Conservation (phyloP, 2,329 filamentous ascomycete genomes). For the Knufia fluminis region DNA sequence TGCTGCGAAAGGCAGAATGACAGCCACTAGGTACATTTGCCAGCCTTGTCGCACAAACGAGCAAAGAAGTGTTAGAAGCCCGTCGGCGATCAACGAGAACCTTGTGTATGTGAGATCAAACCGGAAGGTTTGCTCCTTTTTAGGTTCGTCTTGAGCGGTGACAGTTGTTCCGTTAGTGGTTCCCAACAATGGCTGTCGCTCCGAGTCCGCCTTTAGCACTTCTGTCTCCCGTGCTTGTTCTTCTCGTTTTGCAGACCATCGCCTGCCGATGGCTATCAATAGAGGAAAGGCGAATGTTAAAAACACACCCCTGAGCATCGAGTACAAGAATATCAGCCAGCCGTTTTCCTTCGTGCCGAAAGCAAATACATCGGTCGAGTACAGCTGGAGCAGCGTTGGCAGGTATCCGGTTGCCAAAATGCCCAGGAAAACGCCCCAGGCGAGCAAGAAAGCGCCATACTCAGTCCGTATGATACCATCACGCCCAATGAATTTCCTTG, state of each 20-base stretch:
- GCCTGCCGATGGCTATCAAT: slow-evolving; percentile 42
- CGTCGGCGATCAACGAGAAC: slow-evolving; percentile 57
- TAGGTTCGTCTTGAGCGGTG: slow-evolving; percentile 2
- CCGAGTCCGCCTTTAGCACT: background rate
- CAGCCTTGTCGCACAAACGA: slow-evolving; percentile 54
- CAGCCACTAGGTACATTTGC: slow-evolving; percentile 61
- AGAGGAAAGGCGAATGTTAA: slow-evolving; percentile 46
- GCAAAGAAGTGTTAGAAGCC: slow-evolving; percentile 52
- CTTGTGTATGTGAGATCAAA: slow-evolving; percentile 62
- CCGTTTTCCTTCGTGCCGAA: slow-evolving; percentile 50
- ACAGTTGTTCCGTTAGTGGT: background rate
- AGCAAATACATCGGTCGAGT: slow-evolving; percentile 46
- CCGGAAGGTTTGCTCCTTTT: slow-evolving; percentile 33
- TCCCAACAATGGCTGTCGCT: slow-evolving; percentile 12
- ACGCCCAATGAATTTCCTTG: slow-evolving; percentile 44
- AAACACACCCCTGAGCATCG: slow-evolving; percentile 47
- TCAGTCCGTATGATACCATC: slow-evolving; percentile 47
- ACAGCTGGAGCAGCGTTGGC: slow-evolving; percentile 51
- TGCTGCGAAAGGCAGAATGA: slow-evolving; percentile 57
- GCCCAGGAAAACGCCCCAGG: slow-evolving; percentile 56
- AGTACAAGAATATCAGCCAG: slow-evolving; percentile 48
- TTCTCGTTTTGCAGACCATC: slow-evolving; percentile 8
- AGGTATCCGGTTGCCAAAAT: slow-evolving; percentile 63
- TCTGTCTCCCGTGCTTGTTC: background rate
- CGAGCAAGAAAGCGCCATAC: slow-evolving; percentile 55